Base-by-base conservation (phyloP, 305 asterid genomes). In the Fraxinus dipetala region DNA sequence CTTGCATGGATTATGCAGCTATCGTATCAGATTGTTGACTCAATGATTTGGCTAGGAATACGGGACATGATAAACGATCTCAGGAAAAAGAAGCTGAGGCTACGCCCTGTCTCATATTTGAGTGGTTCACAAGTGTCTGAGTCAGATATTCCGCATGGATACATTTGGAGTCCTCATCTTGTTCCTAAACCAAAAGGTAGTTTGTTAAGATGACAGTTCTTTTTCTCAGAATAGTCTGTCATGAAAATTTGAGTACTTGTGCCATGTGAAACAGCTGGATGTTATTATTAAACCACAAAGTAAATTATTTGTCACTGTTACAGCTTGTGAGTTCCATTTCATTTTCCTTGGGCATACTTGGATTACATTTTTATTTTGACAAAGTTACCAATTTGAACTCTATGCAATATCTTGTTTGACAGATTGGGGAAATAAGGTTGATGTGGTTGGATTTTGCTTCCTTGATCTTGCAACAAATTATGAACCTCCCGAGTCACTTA, bases 161-260 rank as follows among this genome's bases (percentile, higher is more conserved):
- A 96, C 84, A 96, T 96, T 78, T 96, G 99, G 98, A 96, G 99
- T 86, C 99, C 99, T 82, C 98, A 96, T 84, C 98, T 96, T 82
- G 99, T 96, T 80, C 97, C 99, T 70, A 96, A 96, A 85, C 98
- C 98, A 77, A 96, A 96, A 94, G 99, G 99, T 96, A 70, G 76
- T 70, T 70, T 70, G 45, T 13, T 16, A 67, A 67, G n/a, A 67
- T 4, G 74, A 67, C 36, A 67, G 8, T 81, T 83, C 76, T 43
- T 87, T 81, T 78, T 80, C 82, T 56, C 79, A 43, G 31, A 73
- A 63, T 59, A 36, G 35, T 45, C 63, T 69, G 36, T 32, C 72
- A 35, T 76, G 61, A 48, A 59, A 32, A 54, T 69, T 63, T 14
- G 77, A 63, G 65, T 82, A 24, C 70, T 40, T 81, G 69, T 81